Evolutionary conservation across 345 rosid species (phyloP).

Genomic region (Brassica carinata): DNA sequence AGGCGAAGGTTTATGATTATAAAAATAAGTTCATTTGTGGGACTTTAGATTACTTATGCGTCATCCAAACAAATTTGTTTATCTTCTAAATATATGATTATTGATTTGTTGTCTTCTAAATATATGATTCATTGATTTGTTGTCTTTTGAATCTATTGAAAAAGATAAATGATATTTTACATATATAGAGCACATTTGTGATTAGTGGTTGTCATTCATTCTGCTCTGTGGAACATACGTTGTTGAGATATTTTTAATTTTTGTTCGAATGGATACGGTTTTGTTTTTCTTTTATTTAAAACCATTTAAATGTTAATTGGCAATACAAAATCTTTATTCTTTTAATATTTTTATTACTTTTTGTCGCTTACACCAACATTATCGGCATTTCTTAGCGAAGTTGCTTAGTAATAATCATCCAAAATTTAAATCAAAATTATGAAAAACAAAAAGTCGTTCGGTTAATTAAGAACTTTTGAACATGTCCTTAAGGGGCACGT

Average conservation of each 20-base stretch:
- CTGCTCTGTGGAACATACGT: not conserved
- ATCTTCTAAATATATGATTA: not conserved
- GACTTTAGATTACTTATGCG: not conserved
- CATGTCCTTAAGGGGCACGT: too few species aligned
- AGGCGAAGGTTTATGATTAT: not conserved
- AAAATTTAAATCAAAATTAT: too few species aligned
- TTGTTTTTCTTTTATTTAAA: not conserved
- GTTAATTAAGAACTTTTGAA: too few species aligned
- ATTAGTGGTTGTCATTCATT: not conserved
- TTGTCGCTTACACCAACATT: too few species aligned
- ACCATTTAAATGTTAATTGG: not conserved
- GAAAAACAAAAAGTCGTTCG: too few species aligned
- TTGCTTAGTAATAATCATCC: too few species aligned
- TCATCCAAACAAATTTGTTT: not conserved
- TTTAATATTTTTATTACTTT: too few species aligned
- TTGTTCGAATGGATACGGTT: not conserved
- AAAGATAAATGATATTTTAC: not conserved
- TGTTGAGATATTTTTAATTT: not conserved
- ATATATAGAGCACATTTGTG: not conserved
- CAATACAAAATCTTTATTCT: too few species aligned
- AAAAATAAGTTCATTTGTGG: not conserved
- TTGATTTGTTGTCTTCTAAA: not conserved
- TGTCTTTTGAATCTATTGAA: not conserved
- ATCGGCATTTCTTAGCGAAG: too few species aligned
- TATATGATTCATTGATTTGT: not conserved